phyloP scores from a whole-genome alignment of 148 eudicot species.

The Chenopodium formosanum region DNA sequence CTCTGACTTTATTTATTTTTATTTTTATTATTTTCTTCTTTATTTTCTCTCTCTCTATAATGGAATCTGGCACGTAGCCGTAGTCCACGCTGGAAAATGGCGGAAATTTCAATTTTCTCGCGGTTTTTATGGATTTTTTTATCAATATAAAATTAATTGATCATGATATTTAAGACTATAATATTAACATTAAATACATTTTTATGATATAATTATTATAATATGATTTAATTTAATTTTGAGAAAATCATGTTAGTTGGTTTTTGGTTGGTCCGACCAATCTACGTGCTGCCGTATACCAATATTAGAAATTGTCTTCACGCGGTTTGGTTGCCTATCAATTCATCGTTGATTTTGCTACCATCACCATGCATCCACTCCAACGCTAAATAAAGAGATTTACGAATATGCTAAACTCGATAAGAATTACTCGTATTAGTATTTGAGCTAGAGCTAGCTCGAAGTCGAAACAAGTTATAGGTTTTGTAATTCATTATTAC shows the following conservation, averaged over 20 bases:
- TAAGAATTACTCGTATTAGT: too few species aligned
- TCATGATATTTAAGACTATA: not conserved
- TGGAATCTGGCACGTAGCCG: slow-evolving; percentile 17
- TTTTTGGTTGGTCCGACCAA: slow-evolving; percentile 9
- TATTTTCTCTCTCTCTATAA: slow-evolving; percentile 18
- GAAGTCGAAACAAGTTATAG: too few species aligned
- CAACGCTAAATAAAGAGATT: too few species aligned
- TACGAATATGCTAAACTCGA: too few species aligned
- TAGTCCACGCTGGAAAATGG: slow-evolving; percentile 35
- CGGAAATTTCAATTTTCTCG: slow-evolving; percentile 31
- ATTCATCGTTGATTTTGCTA: too few species aligned
- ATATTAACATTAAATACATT: too few species aligned
- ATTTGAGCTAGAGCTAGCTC: too few species aligned
- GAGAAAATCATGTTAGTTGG: not conserved
- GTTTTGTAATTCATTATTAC: too few species aligned
- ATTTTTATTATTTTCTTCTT: not conserved
- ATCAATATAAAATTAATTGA: not conserved
- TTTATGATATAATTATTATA: too few species aligned
- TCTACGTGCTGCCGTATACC: slow-evolving; percentile 23
- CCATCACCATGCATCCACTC: too few species aligned
- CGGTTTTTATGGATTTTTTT: slow-evolving; percentile 11
- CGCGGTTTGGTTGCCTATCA: slow-evolving; percentile 9
- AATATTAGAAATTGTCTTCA: slow-evolving; percentile 20
- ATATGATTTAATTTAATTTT: not conserved
- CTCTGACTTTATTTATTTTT: slow-evolving; percentile 6